Evolutionary conservation across 2,329 filamentous ascomycete genomes (phyloP).

Genomic region (Epichloe sp.): DNA sequence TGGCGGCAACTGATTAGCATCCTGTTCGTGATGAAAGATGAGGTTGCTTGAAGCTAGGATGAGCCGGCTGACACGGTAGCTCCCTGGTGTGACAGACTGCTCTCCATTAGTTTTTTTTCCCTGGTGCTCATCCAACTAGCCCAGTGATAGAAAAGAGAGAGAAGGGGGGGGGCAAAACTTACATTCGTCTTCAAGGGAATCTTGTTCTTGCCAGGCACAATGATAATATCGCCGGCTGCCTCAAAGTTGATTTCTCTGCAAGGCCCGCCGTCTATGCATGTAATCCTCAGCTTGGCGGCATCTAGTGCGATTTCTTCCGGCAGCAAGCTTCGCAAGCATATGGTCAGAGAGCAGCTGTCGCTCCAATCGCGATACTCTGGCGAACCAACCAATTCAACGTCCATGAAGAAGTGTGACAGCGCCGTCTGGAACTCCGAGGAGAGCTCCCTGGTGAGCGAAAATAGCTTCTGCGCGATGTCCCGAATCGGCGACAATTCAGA

Average conservation of each 20-base stretch:
- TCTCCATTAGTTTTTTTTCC: constrained; percentile 13
- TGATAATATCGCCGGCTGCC: constrained; percentile 12
- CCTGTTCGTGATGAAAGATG: constrained; percentile 50
- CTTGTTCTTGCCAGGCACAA: constrained; percentile 36
- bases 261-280: constrained; percentile 39
- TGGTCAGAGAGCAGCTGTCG: constrained; percentile 60
- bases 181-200: constrained; percentile 24
- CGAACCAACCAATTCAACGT: constrained; percentile 52
- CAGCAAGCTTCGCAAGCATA: constrained; percentile 60
- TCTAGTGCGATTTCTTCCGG: constrained; percentile 57
- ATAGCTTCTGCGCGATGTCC: constrained; percentile 34
- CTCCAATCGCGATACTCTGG: constrained; percentile 56
- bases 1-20: constrained; percentile 32
- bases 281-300: constrained; percentile 49
- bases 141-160: too few relatives aligned
- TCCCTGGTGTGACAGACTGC: constrained; percentile 54
- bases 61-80: constrained; percentile 63
- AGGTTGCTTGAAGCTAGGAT: constrained; percentile 52
- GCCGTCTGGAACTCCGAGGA: constrained; percentile 51
- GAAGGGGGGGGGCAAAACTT: constrained; percentile 9
- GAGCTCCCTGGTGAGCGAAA: constrained; percentile 31
- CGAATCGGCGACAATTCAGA: constrained; percentile 27
- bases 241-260: constrained; percentile 42
- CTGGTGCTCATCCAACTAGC: too few relatives aligned
- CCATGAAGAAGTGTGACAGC: constrained; percentile 60